These are phyloP conservation scores for Diaporthe batatas DNA, from an alignment of 2,329 filamentous ascomycete species.

Conservation along the genomic window DNA sequence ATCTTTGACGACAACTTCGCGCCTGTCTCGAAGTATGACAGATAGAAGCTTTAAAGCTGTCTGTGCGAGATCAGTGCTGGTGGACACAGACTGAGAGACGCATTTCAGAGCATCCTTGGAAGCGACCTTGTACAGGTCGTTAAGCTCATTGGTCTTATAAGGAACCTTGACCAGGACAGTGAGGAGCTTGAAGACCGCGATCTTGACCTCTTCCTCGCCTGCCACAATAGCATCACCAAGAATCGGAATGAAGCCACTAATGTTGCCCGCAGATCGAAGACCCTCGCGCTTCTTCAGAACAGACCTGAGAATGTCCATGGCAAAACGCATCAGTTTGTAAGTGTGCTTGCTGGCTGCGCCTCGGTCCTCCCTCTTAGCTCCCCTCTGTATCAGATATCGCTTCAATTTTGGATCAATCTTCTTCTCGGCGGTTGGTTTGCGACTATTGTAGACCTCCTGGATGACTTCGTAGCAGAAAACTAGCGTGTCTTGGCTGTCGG, in stretches of 20 bases:
- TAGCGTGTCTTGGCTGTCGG: slow-evolving; percentile 84
- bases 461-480: slow-evolving; percentile 96
- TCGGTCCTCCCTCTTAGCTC: slow-evolving; percentile 79
- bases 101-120: slow-evolving; percentile 86
- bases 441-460: slow-evolving; percentile 82
- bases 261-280: slow-evolving; percentile 82
- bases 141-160: slow-evolving; percentile 76
- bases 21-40: slow-evolving; percentile 84
- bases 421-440: slow-evolving; percentile 63
- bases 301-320: slow-evolving; percentile 86
- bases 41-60: slow-evolving; percentile 90
- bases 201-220: slow-evolving; percentile 92
- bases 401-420: slow-evolving; percentile 73
- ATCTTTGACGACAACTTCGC: slow-evolving; percentile 82
- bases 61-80: slow-evolving; percentile 86
- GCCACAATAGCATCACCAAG: slow-evolving; percentile 88
- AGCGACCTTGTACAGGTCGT: slow-evolving; percentile 78
- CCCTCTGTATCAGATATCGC: slow-evolving; percentile 85
- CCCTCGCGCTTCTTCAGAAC: slow-evolving; percentile 88
- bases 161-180: slow-evolving; percentile 88
- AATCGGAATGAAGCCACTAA: slow-evolving; percentile 88
- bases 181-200: slow-evolving; percentile 87
- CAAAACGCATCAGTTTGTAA: slow-evolving; percentile 90
- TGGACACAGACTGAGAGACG: slow-evolving; percentile 82
- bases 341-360: slow-evolving; percentile 82